These are phyloP conservation scores for Hyaloscypha hepaticicola DNA, from an alignment of 495 filamentous ascomycete species.

Conservation along the genomic window DNA sequence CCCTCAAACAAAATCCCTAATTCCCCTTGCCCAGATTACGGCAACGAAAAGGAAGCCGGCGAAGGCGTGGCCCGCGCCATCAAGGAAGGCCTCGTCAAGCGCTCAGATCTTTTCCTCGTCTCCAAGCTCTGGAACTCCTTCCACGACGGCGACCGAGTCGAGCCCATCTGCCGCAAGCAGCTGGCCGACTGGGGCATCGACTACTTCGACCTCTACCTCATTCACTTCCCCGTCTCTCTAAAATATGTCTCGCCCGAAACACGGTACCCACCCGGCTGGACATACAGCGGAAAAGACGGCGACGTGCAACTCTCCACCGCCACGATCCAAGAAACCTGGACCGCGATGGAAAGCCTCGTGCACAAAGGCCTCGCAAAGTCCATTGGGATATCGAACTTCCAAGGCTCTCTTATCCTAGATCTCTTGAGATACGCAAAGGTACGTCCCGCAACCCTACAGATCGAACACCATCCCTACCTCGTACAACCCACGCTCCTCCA, in stretches of 20 bases:
- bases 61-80: conserved; percentile 86
- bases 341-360: conserved; percentile 77
- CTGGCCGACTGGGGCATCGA: conserved; percentile 78
- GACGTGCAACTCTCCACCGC: conserved; percentile 61
- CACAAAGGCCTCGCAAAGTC: conserved; percentile 65
- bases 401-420: conserved; percentile 77
- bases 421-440: conserved; percentile 80
- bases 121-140: conserved; percentile 93
- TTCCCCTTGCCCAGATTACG: conserved; percentile 63
- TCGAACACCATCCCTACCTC: conserved; percentile 98
- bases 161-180: conserved; percentile 70
- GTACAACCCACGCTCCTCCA: conserved; percentile 73
- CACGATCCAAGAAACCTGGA: conserved; percentile 85
- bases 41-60: conserved; percentile 82
- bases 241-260: conserved; percentile 75
- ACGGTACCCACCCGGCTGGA: conserved; percentile 81
- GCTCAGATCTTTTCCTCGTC: conserved; percentile 86
- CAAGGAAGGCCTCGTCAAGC: conserved; percentile 80
- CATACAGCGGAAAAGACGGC: conserved; percentile 53
- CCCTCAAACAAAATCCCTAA: background rate
- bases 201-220: conserved; percentile 82
- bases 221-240: conserved; percentile 80
- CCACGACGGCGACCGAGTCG: conserved; percentile 71
- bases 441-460: conserved; percentile 79
- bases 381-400: conserved; percentile 92